Evolutionary conservation across 2,329 filamentous ascomycete genomes (phyloP).

Genomic region (Exophiala spinifera): DNA sequence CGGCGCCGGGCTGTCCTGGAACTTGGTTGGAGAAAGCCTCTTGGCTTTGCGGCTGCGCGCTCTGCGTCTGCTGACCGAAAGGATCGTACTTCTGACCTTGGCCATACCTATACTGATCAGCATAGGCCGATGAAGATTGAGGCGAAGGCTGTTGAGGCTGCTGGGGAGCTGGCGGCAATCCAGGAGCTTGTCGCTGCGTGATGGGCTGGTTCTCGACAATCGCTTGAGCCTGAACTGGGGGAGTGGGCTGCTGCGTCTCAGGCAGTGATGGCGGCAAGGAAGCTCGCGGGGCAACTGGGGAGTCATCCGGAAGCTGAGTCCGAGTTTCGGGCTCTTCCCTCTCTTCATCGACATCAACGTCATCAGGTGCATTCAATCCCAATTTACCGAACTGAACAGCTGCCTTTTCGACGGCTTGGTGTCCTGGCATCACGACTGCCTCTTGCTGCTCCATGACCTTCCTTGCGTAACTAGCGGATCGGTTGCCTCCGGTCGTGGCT

Average conservation of each 20-base stretch:
- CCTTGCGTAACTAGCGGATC: slow-evolving; percentile 77
- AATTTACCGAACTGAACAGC: slow-evolving; percentile 96
- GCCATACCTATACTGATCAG: slow-evolving; percentile 49
- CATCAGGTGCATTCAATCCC: slow-evolving; percentile 77
- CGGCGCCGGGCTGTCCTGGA: slow-evolving; percentile 59
- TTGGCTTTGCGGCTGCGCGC: slow-evolving; percentile 56
- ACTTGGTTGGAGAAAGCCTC: slow-evolving; percentile 54
- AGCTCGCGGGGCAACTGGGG: slow-evolving; percentile 80
- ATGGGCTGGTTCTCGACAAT: slow-evolving; percentile 42
- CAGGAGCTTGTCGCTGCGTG: slow-evolving; percentile 59
- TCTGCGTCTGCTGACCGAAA: slow-evolving; percentile 71
- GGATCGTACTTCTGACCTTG: slow-evolving; percentile 78
- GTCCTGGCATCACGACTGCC: slow-evolving; percentile 95
- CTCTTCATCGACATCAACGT: slow-evolving; percentile 84
- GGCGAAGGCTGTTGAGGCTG: slow-evolving; percentile 42
- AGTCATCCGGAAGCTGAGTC: slow-evolving; percentile 88
- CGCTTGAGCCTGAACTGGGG: slow-evolving; percentile 34
- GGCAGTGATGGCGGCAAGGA: slow-evolving; percentile 72
- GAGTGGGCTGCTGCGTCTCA: slow-evolving; percentile 40
- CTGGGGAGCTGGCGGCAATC: slow-evolving; percentile 59
- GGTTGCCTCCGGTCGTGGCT: slow-evolving; percentile 61
- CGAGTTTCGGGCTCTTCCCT: slow-evolving; percentile 93
- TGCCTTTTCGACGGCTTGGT: slow-evolving; percentile 88
- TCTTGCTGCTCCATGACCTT: slow-evolving; percentile 92
- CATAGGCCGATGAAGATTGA: slow-evolving; percentile 44